These are phyloP conservation scores for Hemileccinum impolitum DNA, from an alignment of 768 basidiomycete genomes.

Conservation along the genomic window DNA sequence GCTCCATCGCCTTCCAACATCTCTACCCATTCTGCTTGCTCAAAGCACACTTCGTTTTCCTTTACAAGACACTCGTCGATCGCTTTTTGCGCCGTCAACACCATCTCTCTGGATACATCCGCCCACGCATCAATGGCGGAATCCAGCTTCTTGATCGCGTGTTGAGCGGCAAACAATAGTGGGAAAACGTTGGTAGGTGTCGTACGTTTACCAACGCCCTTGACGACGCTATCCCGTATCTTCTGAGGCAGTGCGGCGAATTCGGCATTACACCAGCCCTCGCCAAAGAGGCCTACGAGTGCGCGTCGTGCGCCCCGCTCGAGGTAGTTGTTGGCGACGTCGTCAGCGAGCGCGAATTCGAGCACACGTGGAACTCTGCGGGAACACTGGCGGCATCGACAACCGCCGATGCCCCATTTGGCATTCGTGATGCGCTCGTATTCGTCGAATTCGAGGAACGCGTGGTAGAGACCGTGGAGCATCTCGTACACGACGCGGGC, in stretches of 20 bases:
- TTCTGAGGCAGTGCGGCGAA: slow-evolving; percentile 69
- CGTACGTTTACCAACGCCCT: slow-evolving; percentile 68
- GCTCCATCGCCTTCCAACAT: slow-evolving; percentile 73
- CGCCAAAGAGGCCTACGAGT: slow-evolving; percentile 80
- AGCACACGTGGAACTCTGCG: slow-evolving; percentile 78
- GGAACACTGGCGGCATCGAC: slow-evolving; percentile 80
- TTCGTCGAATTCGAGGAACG: slow-evolving; percentile 73
- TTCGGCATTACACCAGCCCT: slow-evolving; percentile 83
- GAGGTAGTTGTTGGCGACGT: slow-evolving; percentile 71
- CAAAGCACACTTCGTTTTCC: slow-evolving; percentile 64
- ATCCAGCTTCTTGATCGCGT: slow-evolving; percentile 53
- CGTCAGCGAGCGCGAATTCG: slow-evolving; percentile 72
- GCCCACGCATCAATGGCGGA: slow-evolving; percentile 53
- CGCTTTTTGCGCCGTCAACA: slow-evolving; percentile 54
- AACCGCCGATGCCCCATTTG: slow-evolving; percentile 81
- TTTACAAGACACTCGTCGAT: slow-evolving; percentile 61
- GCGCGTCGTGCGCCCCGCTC: slow-evolving; percentile 71
- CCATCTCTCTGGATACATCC: slow-evolving; percentile 51
- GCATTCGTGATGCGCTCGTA: slow-evolving; percentile 73
- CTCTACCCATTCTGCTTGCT: slow-evolving; percentile 65
- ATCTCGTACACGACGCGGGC: slow-evolving; percentile 84
- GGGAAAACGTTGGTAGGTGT: slow-evolving; percentile 65
- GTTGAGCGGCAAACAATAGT: slow-evolving; percentile 63
- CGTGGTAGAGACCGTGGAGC: slow-evolving; percentile 86
- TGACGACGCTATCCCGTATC: slow-evolving; percentile 64